phyloP scores from a whole-genome alignment of 352 stramenopile genomes.

The Pythium periplocum region DNA sequence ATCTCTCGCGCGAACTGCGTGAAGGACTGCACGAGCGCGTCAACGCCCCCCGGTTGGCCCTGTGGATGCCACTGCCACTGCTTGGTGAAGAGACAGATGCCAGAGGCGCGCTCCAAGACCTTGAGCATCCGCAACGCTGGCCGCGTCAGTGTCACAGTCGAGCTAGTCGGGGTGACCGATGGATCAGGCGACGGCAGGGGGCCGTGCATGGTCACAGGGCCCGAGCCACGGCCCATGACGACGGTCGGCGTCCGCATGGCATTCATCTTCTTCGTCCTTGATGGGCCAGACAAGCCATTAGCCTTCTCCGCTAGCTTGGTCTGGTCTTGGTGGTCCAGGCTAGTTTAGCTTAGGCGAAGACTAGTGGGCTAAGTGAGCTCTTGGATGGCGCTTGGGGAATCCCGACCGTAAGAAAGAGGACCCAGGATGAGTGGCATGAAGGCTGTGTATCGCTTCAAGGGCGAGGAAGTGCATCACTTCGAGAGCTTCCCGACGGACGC shows the following conservation, averaged over 20 bases:
- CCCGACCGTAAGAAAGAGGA: no score
- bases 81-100: slow-evolving; percentile 70
- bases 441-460: slow-evolving; percentile 60
- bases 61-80: slow-evolving; percentile 81
- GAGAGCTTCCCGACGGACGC: slow-evolving; percentile 48
- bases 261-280: no score
- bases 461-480: slow-evolving; percentile 62
- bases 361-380: background rate
- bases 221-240: background rate
- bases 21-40: slow-evolving; percentile 78
- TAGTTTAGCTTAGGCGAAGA: slow-evolving; percentile 4
- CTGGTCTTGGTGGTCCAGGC: background rate
- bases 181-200: background rate
- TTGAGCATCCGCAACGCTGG: slow-evolving; percentile 64
- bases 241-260: no score
- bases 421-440: slow-evolving; percentile 26
- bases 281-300: no score
- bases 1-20: slow-evolving; percentile 84
- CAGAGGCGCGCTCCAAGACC: slow-evolving; percentile 58
- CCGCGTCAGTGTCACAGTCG: no score
- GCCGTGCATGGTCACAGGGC: slow-evolving; percentile 1
- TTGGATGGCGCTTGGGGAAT: no score
- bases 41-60: slow-evolving; percentile 61
- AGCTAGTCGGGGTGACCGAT: no score
- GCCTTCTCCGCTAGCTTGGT: no score